Evolutionary conservation across 495 filamentous ascomycete species (phyloP), one percentile per base, ranked within the genome.

Genomic region (Articulospora tetracladia): DNA sequence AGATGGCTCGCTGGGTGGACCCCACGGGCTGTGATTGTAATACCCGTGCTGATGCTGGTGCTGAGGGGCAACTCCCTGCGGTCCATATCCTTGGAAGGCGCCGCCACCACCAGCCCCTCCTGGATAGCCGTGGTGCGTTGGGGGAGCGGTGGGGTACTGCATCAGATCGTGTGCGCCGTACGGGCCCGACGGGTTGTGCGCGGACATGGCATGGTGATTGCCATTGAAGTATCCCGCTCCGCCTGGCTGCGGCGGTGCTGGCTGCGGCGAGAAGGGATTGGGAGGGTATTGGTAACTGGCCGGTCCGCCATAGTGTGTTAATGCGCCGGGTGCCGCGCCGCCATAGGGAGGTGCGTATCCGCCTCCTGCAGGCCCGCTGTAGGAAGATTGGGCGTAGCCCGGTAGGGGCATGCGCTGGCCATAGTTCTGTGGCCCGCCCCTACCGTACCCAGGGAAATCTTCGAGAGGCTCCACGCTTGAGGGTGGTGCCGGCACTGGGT

Each of bases 151-250:
- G 27, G 55, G 70, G 58, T 81, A 85, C 4, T 76, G 71, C 61
- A 84, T 75, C 59, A 85, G 56, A 22, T 84, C 82, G 39, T 83
- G 80, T 8, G 68, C 75, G 10, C 64, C 68, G 59, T 74, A 82
- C n/a, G 49, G 50, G 34, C 57, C 57, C 15, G 66, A 58, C 10
- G 62, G 55, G 48, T 53, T 61, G 32, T 64, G 61, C 15, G 44
- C 55, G 55, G 67, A 64, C 50, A 64, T 57, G 36, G 53, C 48
- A 26, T 60, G 63, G 25, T 69, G 66, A 11, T n/a, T 46, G 23
- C 57, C 55, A 47, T 53, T 57, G 51, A 66, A 69, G 52, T 66
- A 69, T 15, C 61, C 61, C 24, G 63, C 63, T 30, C 66, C 66
- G 22, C 50, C 54, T 25, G 24, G 34, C 11, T 61, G 63, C 23